Conservation (phyloP, 441 rosid genomes). For the Daphne laureola region DNA sequence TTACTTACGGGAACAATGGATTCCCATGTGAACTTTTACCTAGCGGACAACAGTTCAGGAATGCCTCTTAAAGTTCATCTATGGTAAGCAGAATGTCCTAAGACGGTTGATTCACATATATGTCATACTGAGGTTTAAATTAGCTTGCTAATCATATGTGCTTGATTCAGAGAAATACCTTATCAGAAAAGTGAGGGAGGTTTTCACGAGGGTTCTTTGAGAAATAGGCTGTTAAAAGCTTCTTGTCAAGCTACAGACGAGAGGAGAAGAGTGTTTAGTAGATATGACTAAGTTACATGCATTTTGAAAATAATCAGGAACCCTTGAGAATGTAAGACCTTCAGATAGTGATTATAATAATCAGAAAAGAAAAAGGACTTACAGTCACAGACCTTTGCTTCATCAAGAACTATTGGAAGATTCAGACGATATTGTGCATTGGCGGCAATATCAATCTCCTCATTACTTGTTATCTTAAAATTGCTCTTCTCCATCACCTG, state of each 20-base stretch:
- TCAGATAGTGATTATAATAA: too few species aligned
- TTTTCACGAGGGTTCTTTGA: conserved; percentile 44
- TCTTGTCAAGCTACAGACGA: conserved; percentile 59
- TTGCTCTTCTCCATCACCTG: conserved; percentile 92
- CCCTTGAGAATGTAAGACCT: too few species aligned
- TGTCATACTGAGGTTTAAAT: not conserved
- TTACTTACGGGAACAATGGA: too few species aligned
- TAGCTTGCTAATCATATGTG: not conserved
- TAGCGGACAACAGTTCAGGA: too few species aligned
- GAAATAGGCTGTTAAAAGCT: conserved; percentile 45
- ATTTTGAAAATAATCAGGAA: too few species aligned
- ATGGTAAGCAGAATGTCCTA: conserved; percentile 1
- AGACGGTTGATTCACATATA: not conserved
- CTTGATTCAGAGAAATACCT: conserved; percentile 29
- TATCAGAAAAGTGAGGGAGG: conserved; percentile 65
- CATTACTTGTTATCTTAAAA: conserved; percentile 52
- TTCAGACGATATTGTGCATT: conserved; percentile 76
- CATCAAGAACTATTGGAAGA: conserved; percentile 74
- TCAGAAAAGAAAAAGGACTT: too few species aligned
- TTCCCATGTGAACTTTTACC: too few species aligned
- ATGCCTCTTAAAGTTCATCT: too few species aligned
- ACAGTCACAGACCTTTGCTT: conserved; percentile 40
- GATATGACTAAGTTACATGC: too few species aligned
- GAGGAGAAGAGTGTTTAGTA: not conserved
- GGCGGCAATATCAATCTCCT: conserved; percentile 69